Percentiles rank a stretch among this genome's conserved stretches.
Evolutionary conservation across 257 asterid species (phyloP).

Genomic region (Solanum pimpinellifolium): DNA sequence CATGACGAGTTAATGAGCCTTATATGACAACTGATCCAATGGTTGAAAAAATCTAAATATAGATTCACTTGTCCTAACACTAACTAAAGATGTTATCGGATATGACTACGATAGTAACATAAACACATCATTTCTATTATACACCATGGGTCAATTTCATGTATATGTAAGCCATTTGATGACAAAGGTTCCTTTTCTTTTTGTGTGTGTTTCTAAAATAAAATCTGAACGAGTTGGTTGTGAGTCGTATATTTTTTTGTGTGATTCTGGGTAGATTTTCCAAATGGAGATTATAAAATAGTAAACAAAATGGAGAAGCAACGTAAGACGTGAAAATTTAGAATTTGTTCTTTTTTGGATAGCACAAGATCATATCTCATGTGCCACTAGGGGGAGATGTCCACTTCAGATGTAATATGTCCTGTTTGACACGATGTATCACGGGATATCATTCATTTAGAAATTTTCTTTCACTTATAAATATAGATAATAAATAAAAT

Average conservation of each 20-base stretch:
- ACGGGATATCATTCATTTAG: not conserved
- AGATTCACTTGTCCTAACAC: not conserved
- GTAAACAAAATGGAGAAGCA: not conserved
- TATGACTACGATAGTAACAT: not conserved
- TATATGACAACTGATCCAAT: not conserved
- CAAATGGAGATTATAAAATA: not conserved
- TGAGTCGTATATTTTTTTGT: not conserved
- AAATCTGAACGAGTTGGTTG: not conserved
- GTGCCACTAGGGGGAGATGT: not conserved
- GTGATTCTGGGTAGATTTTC: not conserved
- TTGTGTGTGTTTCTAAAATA: not conserved
- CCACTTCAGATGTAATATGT: not conserved
- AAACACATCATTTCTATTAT: not conserved
- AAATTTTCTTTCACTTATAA: not conserved
- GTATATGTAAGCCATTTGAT: not conserved
- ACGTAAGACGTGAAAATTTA: not conserved
- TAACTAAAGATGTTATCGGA: not conserved
- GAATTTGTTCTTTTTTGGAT: not conserved
- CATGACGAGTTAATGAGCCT: not conserved
- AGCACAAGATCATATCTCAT: not conserved
- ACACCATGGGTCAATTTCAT: not conserved
- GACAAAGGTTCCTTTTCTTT: not conserved
- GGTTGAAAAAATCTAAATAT: not conserved
- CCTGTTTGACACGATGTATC: not conserved
- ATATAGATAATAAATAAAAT: not conserved